These are phyloP conservation scores for Flaveria floridana DNA, from an alignment of 140 eudicot species.

Conservation along the genomic window DNA sequence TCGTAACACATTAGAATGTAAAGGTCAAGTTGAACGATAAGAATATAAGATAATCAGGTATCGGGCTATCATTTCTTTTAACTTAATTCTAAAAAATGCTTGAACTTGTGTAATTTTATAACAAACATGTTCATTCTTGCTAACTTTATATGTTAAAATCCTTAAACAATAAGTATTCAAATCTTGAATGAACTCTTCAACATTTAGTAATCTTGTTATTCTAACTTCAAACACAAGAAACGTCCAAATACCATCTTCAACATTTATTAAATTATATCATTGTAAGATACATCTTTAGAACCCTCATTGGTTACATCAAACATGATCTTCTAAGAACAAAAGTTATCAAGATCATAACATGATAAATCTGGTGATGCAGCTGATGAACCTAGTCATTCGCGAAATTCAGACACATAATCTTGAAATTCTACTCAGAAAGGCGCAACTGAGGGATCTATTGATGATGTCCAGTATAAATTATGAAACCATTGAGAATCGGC, in stretches of 20 bases:
- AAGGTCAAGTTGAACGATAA: too few relatives aligned
- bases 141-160: not conserved
- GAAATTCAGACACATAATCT: not conserved
- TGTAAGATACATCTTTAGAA: not conserved
- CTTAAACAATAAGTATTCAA: not conserved
- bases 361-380: not conserved
- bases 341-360: not conserved
- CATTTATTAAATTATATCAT: not conserved
- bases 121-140: not conserved
- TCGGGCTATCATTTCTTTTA: too few relatives aligned
- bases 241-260: conserved; percentile 1
- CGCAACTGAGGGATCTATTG: conserved; percentile 26
- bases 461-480: conserved; percentile 60
- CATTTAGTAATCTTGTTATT: not conserved
- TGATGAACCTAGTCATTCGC: not conserved
- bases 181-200: not conserved
- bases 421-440: conserved; percentile 25
- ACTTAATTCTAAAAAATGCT: not conserved
- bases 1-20: too few relatives aligned
- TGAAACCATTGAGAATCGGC: conserved; percentile 74
- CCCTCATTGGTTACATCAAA: not conserved
- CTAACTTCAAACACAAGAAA: not conserved
- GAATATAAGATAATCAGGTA: not conserved
- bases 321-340: not conserved
- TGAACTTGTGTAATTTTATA: not conserved